Percentiles rank a stretch among this genome's conserved stretches.
phyloP scores from a whole-genome alignment of 768 basidiomycete genomes.

The Mycena venus region DNA sequence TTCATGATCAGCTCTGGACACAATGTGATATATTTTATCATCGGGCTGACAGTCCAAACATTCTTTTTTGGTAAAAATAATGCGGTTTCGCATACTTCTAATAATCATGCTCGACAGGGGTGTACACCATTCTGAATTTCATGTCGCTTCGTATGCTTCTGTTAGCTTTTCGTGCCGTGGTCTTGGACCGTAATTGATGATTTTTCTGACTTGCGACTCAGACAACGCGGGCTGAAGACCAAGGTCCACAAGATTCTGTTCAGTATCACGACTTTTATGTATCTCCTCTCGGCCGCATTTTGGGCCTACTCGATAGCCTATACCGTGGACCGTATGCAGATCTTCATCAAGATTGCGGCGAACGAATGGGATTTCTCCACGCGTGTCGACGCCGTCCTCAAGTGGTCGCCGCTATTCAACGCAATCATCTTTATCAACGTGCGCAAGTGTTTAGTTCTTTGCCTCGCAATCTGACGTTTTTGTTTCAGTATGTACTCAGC shows the following conservation, averaged over 20 bases:
- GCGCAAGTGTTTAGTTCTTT: not conserved
- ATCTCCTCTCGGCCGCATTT: conserved; percentile 6
- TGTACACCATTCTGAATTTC: conserved; percentile 21
- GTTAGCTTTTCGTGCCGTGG: not conserved
- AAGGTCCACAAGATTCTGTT: conserved; percentile 20
- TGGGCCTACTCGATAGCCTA: conserved; percentile 16
- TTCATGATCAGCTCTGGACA: too few species aligned
- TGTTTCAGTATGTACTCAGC: conserved; percentile 15
- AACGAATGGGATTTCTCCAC: too few species aligned
- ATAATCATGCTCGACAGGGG: conserved; percentile 1
- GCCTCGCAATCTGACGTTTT: not conserved
- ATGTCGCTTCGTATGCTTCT: conserved; percentile 29
- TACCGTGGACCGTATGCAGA: not conserved
- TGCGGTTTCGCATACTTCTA: not conserved
- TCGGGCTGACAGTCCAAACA: conserved; percentile 23
- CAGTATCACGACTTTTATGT: conserved; percentile 14
- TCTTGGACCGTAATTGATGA: not conserved
- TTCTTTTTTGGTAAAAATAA: conserved; percentile 33
- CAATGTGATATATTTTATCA: too few species aligned
- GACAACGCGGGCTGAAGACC: conserved; percentile 20
- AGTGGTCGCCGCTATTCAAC: conserved; percentile 28
- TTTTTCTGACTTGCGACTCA: too few species aligned
- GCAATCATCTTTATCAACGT: conserved; percentile 23
- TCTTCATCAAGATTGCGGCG: not conserved
- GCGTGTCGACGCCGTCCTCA: too few species aligned